phyloP scores from a whole-genome alignment of 805 yeast genomes.

The Suhomyces kilbournensis region DNA sequence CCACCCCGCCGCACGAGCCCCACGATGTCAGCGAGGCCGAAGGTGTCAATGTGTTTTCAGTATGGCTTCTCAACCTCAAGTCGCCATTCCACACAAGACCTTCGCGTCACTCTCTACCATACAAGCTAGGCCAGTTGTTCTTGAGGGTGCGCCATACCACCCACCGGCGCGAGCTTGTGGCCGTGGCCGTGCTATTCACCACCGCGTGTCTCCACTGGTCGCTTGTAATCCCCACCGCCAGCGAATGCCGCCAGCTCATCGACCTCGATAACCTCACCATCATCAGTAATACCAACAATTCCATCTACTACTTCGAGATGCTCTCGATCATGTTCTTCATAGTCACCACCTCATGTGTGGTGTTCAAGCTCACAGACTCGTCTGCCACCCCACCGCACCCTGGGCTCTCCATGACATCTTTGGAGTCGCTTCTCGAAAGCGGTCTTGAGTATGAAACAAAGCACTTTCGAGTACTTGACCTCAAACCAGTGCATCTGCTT shows the following conservation, averaged over 20 bases:
- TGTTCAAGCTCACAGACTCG: slow-evolving; percentile 25
- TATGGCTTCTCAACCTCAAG: slow-evolving; percentile 17
- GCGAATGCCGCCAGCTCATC: slow-evolving; percentile 8
- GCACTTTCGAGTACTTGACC: slow-evolving; percentile 30
- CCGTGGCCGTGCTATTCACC: slow-evolving; percentile 14
- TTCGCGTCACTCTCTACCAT: slow-evolving; percentile 17
- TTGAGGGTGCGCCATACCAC: slow-evolving; percentile 27
- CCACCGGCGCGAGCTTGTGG: slow-evolving; percentile 18
- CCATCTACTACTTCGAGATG: slow-evolving; percentile 56
- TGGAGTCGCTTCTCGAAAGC: not conserved
- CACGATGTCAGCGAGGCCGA: slow-evolving; percentile 13
- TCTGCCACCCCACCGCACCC: slow-evolving; percentile 2
- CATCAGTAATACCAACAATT: slow-evolving; percentile 37
- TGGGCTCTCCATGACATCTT: not conserved
- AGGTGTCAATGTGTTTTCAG: slow-evolving; percentile 27
- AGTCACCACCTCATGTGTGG: slow-evolving; percentile 45
- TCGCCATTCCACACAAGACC: slow-evolving; percentile 13
- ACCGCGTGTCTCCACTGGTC: slow-evolving; percentile 19
- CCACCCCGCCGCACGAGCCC: not conserved
- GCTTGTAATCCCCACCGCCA: slow-evolving; percentile 17
- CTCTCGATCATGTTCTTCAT: slow-evolving; percentile 49
- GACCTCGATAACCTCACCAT: slow-evolving; percentile 10
- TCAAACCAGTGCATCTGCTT: slow-evolving; percentile 43
- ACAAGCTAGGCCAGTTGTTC: slow-evolving; percentile 31
- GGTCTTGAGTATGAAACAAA: slow-evolving; percentile 9